Conservation (phyloP, 2,329 filamentous ascomycete species). For the Penicillium sp. region DNA sequence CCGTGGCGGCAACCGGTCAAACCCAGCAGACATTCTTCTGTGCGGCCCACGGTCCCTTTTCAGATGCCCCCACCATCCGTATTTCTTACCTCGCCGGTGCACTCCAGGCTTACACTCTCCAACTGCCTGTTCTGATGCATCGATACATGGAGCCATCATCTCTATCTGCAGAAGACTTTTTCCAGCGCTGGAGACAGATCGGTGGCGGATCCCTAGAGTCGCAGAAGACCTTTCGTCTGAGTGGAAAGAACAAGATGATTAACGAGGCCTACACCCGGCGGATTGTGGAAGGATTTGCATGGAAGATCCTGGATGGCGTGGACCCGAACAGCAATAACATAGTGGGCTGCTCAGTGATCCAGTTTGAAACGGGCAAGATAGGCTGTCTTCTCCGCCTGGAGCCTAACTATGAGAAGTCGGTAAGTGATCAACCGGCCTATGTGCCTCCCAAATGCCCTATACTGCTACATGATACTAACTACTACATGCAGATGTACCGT, state of each 20-base stretch:
- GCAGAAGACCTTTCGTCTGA: slow-evolving; percentile 78
- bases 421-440: slow-evolving; percentile 49
- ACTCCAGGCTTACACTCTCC: slow-evolving; percentile 86
- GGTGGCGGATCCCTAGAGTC: slow-evolving; percentile 83
- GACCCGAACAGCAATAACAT: slow-evolving; percentile 93
- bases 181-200: slow-evolving; percentile 99
- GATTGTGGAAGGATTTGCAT: slow-evolving; percentile 80
- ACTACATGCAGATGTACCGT: slow-evolving; percentile 74
- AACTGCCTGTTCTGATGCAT: slow-evolving; percentile 82
- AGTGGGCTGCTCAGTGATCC: slow-evolving; percentile 82
- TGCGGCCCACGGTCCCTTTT: slow-evolving; percentile 78
- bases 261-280: slow-evolving; percentile 69
- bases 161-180: slow-evolving; percentile 87
- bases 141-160: slow-evolving; percentile 97
- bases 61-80: slow-evolving; percentile 82
- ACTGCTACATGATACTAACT: slow-evolving; percentile 13
- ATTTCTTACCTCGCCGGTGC: slow-evolving; percentile 94
- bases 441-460: not conserved
- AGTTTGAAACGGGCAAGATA: slow-evolving; percentile 78
- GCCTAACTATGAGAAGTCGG: slow-evolving; percentile 88
- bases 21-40: slow-evolving; percentile 95
- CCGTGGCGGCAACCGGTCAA: slow-evolving; percentile 71
- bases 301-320: slow-evolving; percentile 80
- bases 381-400: slow-evolving; percentile 91
- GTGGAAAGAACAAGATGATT: slow-evolving; percentile 62